These are phyloP conservation scores for Corylus americana DNA, from an alignment of 306 rosid genomes.

Conservation along the genomic window DNA sequence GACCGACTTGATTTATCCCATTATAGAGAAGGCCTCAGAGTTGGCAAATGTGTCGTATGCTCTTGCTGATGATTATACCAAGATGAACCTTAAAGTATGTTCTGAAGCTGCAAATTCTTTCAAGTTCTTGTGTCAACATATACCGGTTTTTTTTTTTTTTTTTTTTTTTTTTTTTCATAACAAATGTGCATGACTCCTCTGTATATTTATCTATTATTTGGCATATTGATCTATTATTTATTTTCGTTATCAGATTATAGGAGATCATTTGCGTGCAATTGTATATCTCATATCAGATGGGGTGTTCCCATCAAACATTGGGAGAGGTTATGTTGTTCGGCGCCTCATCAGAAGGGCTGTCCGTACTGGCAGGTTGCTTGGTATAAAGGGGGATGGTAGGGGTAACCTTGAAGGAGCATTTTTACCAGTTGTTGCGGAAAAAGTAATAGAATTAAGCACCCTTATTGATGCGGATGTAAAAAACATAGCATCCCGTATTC, in stretches of 20 bases:
- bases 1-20: constrained; percentile 95
- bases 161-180: background rate
- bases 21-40: constrained; percentile 70
- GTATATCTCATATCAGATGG: constrained; percentile 94
- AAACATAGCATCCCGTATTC: constrained; percentile 57
- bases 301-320: constrained; percentile 86
- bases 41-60: constrained; percentile 72
- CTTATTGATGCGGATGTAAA: constrained; percentile 66
- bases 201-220: background rate
- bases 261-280: constrained; percentile 96
- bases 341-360: constrained; percentile 93
- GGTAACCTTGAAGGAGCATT: constrained; percentile 86
- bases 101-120: constrained; percentile 19
- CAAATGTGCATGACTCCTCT: constrained; percentile 15
- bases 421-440: constrained; percentile 77
- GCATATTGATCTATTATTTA: background rate
- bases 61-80: constrained; percentile 63
- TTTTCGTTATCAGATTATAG: constrained; percentile 64
- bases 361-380: constrained; percentile 92
- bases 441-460: constrained; percentile 78
- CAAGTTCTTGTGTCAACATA: constrained; percentile 21
- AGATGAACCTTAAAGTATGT: constrained; percentile 58
- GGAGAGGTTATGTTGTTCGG: constrained; percentile 90
- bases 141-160: background rate
- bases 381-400: constrained; percentile 79